phyloP scores from a whole-genome alignment of 148 eudicot species.

The Cornus suecica region DNA sequence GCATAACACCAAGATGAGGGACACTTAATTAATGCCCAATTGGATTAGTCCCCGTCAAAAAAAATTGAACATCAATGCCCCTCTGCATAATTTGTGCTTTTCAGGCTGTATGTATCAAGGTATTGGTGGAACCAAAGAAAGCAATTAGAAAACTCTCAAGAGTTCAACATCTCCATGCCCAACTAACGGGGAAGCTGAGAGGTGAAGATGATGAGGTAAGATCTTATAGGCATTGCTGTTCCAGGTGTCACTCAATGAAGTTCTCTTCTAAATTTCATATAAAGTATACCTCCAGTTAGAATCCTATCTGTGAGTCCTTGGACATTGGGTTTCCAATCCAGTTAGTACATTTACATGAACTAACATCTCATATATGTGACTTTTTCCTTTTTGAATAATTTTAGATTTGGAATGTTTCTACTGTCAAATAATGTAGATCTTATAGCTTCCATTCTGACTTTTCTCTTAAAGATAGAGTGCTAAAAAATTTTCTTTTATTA shows the following conservation, averaged over 20 bases:
- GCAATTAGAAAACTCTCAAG: conserved; percentile 84
- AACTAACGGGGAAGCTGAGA: conserved; percentile 59
- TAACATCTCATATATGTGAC: background rate
- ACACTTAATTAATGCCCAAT: background rate
- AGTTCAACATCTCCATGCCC: conserved; percentile 92
- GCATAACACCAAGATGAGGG: background rate
- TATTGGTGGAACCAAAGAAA: conserved; percentile 70
- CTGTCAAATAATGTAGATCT: background rate
- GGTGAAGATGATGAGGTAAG: conserved; percentile 94
- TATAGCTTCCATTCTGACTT: background rate
- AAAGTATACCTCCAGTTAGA: background rate
- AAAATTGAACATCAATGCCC: background rate
- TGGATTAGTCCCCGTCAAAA: background rate
- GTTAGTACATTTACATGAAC: background rate
- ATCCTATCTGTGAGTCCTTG: background rate
- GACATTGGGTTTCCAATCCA: background rate
- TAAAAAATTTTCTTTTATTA: conserved; percentile 8
- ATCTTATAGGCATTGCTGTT: background rate
- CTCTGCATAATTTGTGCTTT: conserved; percentile 4
- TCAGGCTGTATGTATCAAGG: conserved; percentile 67
- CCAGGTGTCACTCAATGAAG: background rate
- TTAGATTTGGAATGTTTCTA: background rate
- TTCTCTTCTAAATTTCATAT: background rate
- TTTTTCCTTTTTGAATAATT: background rate
- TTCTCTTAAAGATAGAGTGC: background rate